Evolutionary conservation across 805 yeast species (phyloP), one percentile per base, ranked within the genome.

Genomic region (Lipomyces yamanashiensis): DNA sequence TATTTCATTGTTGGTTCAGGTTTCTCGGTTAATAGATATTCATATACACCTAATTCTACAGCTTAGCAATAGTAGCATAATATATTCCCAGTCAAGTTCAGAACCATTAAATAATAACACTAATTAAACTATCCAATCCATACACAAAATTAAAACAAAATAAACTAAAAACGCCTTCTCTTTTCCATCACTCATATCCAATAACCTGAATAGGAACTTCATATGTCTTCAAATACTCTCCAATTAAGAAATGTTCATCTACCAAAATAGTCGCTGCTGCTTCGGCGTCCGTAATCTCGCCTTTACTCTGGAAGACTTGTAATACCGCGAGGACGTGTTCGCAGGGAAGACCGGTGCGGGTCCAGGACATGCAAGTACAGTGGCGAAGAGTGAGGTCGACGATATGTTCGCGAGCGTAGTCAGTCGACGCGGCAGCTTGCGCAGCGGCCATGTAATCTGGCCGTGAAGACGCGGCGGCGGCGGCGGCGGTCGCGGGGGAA

Each of bases 351-450:
- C 67, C 64, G 9, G 55, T 49, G 33, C 40, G 52, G 7, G 55
- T 33, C 63, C 64, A 63, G 7, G 45, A 52, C 67, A 59, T 44
- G 53, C 67, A 63, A 15, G 59, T 28, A 48, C 67, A 63, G 39
- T 59, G 60, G 43, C 36, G 34, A 2, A 43, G 43, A 6, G 23
- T 49, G 23, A 63, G 43, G 37, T 63, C 64, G 44, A 63, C 64
- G 9, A 63, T 48, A 33, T 54, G 23, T 33, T 60, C 63, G 15
- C 39, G 47, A 37, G 55, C 58, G n/a, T 52, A 33, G 34, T 58
- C 61, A 4, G 50, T 51, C 3, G 45, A 43, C 40, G 59, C 40
- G 12, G 54, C 58, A 23, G 41, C 54, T 50, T 15, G 54, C 23
- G 15, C 45, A 28, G 28, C 28, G 28, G 28, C 28, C 28, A 28